phyloP scores from a whole-genome alignment of 2,329 filamentous ascomycete species.

The Penicillium sp. region DNA sequence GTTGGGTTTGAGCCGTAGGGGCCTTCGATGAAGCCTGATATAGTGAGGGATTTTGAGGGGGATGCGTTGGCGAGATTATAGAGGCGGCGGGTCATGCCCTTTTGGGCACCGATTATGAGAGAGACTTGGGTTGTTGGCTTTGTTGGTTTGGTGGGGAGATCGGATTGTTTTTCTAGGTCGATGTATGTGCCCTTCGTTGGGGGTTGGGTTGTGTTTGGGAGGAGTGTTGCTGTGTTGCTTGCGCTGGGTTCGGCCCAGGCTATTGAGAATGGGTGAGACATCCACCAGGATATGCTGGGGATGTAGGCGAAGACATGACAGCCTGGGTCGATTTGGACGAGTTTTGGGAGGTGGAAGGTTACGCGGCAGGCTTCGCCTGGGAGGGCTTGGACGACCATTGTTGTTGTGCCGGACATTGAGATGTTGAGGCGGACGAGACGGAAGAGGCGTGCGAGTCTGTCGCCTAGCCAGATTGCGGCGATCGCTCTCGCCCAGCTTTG shows the following conservation, averaged over 20 bases:
- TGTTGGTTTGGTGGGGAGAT: slow-evolving; percentile 17
- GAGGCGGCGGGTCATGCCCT: slow-evolving; percentile 62
- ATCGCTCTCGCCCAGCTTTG: slow-evolving; percentile 39
- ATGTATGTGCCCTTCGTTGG: slow-evolving; percentile 16
- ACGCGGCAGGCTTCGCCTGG: slow-evolving; percentile 60
- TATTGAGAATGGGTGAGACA: slow-evolving; percentile 50
- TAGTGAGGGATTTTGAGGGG: slow-evolving; percentile 51
- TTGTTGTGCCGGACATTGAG: slow-evolving; percentile 50
- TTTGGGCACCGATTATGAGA: slow-evolving; percentile 59
- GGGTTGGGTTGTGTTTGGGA: slow-evolving; percentile 12
- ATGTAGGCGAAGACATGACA: slow-evolving; percentile 62
- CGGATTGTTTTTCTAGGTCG: slow-evolving; percentile 35
- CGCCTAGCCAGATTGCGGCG: slow-evolving; percentile 40
- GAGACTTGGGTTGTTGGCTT: slow-evolving; percentile 44
- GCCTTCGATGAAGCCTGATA: slow-evolving; percentile 60
- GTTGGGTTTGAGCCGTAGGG: slow-evolving; percentile 61
- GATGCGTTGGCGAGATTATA: slow-evolving; percentile 55
- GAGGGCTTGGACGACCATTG: slow-evolving; percentile 57
- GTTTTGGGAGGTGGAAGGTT: slow-evolving; percentile 58
- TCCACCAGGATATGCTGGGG: slow-evolving; percentile 49
- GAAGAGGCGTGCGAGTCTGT: slow-evolving; percentile 47
- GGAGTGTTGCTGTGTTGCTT: slow-evolving; percentile 13
- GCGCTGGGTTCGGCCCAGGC: slow-evolving; percentile 43
- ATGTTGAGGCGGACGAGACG: slow-evolving; percentile 56
- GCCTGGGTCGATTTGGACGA: slow-evolving; percentile 54